phyloP scores from a whole-genome alignment of 345 rosid genomes.

The Linum lewisii region DNA sequence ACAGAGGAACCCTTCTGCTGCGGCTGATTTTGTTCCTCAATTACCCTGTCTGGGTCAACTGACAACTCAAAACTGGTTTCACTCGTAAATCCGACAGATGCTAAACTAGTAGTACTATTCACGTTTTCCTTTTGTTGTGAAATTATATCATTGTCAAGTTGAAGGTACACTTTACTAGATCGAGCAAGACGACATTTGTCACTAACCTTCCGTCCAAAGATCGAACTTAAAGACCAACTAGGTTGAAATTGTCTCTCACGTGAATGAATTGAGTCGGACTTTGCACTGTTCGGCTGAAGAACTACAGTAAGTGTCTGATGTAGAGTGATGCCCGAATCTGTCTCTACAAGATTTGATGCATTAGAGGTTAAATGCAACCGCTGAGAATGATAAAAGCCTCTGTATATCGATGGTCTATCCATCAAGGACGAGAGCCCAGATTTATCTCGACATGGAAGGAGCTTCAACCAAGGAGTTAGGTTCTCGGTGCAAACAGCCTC shows the following conservation, averaged over 20 bases:
- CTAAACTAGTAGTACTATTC: slow-evolving; percentile 12
- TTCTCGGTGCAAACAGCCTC: slow-evolving; percentile 99
- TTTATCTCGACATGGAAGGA: slow-evolving; percentile 94
- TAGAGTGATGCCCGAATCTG: slow-evolving; percentile 44
- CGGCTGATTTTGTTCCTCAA: slow-evolving; percentile 32
- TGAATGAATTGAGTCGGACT: slow-evolving; percentile 14
- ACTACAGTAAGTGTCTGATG: slow-evolving; percentile 81
- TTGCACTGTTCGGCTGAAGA: slow-evolving; percentile 49
- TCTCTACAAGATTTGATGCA: slow-evolving; percentile 29
- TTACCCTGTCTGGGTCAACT: slow-evolving; percentile 48
- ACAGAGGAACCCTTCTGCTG: slow-evolving; percentile 26
- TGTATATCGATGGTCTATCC: slow-evolving; percentile 89
- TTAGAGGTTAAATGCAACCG: slow-evolving; percentile 48
- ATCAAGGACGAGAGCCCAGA: slow-evolving; percentile 67
- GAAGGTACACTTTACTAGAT: slow-evolving; percentile 64
- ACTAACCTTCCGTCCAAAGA: slow-evolving; percentile 61
- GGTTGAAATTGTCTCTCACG: slow-evolving; percentile 42
- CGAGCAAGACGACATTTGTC: slow-evolving; percentile 74
- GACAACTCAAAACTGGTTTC: slow-evolving; percentile 46
- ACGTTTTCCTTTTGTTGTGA: slow-evolving; percentile 29
- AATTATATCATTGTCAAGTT: slow-evolving; percentile 46
- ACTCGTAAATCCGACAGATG: slow-evolving; percentile 22
- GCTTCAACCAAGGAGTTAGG: slow-evolving; percentile 94
- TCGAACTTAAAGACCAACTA: slow-evolving; percentile 74
- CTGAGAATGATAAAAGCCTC: slow-evolving; percentile 92